Percentiles rank a stretch among this genome's conserved stretches.
phyloP scores from a whole-genome alignment of 148 eudicot species.

The Rhododendron henanense region DNA sequence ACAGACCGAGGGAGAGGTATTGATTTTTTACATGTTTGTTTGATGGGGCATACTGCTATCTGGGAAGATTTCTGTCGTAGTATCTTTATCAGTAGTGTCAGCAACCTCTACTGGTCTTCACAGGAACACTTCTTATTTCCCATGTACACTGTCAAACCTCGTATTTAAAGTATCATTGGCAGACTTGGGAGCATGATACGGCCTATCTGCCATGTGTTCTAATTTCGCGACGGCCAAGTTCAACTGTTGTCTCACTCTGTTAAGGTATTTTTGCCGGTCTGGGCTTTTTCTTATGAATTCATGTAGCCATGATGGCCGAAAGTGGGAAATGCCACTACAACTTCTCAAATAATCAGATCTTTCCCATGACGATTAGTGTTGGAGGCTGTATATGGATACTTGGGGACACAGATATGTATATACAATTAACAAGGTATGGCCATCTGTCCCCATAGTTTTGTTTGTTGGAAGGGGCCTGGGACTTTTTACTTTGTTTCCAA shows the following conservation, averaged over 20 bases:
- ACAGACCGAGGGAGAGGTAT: not conserved
- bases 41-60: not conserved
- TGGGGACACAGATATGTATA: not conserved
- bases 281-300: not conserved
- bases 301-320: not conserved
- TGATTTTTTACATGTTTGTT: not conserved
- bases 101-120: not conserved
- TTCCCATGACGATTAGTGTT: not conserved
- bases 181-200: not conserved
- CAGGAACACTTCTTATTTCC: not conserved
- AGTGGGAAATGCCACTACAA: not conserved
- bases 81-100: not conserved
- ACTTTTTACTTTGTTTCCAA: not conserved
- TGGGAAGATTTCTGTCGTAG: not conserved
- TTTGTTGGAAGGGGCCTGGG: not conserved
- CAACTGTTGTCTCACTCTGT: not conserved
- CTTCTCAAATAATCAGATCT: not conserved
- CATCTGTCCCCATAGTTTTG: not conserved
- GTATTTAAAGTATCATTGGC: not conserved
- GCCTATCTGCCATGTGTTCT: not conserved
- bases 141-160: not conserved
- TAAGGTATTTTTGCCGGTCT: not conserved
- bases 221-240: not conserved
- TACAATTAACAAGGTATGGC: not conserved
- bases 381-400: not conserved